A percentile compares a stretch with the other conserved stretches of the same genome.
These are phyloP conservation scores for Przewalskia tangutica DNA, from an alignment of 257 asterid species.

Conservation along the genomic window DNA sequence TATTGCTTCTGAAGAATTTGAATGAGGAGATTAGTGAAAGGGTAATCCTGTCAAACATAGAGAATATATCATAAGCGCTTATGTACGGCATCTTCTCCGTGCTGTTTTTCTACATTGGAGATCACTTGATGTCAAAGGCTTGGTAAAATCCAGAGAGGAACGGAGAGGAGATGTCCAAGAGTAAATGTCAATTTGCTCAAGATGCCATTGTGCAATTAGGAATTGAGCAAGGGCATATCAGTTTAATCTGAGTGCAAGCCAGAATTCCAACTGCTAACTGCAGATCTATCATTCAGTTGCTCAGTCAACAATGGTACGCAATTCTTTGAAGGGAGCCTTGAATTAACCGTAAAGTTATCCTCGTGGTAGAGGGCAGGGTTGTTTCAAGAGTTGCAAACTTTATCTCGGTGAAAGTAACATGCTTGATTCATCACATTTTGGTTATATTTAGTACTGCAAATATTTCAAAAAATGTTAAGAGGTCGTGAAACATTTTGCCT, in stretches of 20 bases:
- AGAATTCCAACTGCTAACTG: neutral
- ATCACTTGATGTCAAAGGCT: neutral
- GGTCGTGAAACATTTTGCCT: neutral
- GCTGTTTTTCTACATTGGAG: neutral
- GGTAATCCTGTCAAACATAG: slow-evolving; percentile 14
- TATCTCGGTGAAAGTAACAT: neutral
- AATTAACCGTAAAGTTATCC: too few species aligned
- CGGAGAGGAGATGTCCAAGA: neutral
- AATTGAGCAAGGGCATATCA: neutral
- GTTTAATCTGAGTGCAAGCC: neutral
- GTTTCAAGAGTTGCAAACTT: neutral
- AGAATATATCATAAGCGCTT: slow-evolving; percentile 6
- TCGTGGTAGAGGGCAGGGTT: neutral
- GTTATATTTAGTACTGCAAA: neutral
- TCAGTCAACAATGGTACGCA: neutral
- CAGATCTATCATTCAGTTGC: neutral
- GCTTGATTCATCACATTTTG: neutral
- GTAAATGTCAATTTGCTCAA: neutral
- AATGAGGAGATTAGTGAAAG: slow-evolving; percentile 31
- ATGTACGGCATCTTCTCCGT: neutral
- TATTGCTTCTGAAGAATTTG: slow-evolving; percentile 29
- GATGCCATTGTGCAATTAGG: neutral
- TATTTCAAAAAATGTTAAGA: neutral
- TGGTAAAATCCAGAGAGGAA: neutral
- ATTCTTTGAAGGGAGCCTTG: too few species aligned